These are phyloP conservation scores for Globisporangium perplexum DNA, from an alignment of 352 stramenopile genomes.

Conservation along the genomic window DNA sequence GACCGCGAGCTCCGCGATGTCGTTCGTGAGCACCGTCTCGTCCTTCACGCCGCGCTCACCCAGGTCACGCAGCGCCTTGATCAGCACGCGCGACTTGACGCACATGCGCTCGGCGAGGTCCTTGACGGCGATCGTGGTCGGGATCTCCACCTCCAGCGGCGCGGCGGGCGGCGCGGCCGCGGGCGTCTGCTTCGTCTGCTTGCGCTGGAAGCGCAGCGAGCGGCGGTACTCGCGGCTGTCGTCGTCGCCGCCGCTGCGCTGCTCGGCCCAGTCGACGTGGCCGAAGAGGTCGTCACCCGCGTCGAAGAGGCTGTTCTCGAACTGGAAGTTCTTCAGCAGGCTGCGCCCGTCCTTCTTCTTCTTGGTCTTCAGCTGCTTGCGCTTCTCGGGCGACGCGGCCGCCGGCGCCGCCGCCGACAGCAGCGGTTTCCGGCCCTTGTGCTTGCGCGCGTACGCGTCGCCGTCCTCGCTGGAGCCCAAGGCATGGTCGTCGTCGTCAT, in stretches of 20 bases:
- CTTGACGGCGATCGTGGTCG: conserved; percentile 59
- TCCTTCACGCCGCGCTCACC: conserved; percentile 65
- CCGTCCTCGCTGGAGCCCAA: conserved; percentile 11
- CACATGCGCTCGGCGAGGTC: conserved; percentile 79
- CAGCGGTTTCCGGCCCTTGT: conserved; percentile 27
- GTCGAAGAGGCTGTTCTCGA: conserved; percentile 85
- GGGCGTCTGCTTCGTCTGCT: conserved; percentile 36
- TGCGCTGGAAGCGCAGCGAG: conserved; percentile 50
- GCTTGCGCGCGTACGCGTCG: conserved; percentile 22
- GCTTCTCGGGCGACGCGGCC: conserved; percentile 19
- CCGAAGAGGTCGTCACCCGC: conserved; percentile 58
- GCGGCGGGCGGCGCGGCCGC: conserved; percentile 23
- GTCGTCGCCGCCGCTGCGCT: conserved; percentile 14
- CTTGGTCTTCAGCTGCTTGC: conserved; percentile 63
- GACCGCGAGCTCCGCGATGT: conserved; percentile 77
- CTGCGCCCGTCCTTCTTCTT: conserved; percentile 72
- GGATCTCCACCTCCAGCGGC: conserved; percentile 77
- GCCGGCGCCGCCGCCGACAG: conserved; percentile 26
- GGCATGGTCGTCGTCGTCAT: conserved; percentile 9
- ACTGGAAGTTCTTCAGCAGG: conserved; percentile 78
- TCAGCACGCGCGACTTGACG: conserved; percentile 63
- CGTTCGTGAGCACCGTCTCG: conserved; percentile 63
- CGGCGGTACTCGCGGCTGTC: conserved; percentile 57
- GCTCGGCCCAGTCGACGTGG: conserved; percentile 70
- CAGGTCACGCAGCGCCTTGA: conserved; percentile 56